phyloP scores from a whole-genome alignment of 2,329 filamentous ascomycete species.

The Nemania serpens region DNA sequence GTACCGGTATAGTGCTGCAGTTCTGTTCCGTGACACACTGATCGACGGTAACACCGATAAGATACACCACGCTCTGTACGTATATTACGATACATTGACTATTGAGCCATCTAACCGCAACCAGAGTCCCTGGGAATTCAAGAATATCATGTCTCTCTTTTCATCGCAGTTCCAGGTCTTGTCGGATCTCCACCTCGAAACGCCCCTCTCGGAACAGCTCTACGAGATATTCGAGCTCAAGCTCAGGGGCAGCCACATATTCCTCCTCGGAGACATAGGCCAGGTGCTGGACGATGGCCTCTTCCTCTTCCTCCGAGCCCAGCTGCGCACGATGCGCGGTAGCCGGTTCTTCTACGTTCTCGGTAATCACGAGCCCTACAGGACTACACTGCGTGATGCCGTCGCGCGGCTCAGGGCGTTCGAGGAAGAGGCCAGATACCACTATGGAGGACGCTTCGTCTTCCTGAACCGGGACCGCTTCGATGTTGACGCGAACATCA shows the following conservation, averaged over 20 bases:
- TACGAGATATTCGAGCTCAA: conserved; percentile 5
- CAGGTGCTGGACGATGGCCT: conserved; percentile 12
- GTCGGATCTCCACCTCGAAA: conserved; percentile 20
- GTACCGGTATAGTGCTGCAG: no score
- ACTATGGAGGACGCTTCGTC: conserved; percentile 14
- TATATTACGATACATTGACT: not conserved
- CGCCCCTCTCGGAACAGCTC: conserved; percentile 1
- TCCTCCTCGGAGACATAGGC: conserved; percentile 15
- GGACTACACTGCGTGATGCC: conserved; percentile 12
- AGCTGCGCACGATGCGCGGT: conserved; percentile 5
- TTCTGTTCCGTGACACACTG: no score
- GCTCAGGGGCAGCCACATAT: conserved; percentile 12
- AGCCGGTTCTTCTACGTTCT: conserved; percentile 20
- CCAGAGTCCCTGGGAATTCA: not conserved
- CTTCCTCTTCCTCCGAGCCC: conserved; percentile 10
- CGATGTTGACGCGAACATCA: conserved; percentile 15
- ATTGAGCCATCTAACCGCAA: not conserved
- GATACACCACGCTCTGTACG: no score
- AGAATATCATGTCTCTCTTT: conserved; percentile 15
- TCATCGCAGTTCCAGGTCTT: conserved; percentile 14
- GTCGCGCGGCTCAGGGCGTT: conserved; percentile 16
- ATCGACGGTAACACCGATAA: no score
- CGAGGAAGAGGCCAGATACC: conserved; percentile 8
- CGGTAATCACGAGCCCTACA: conserved; percentile 18
- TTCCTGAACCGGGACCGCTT: conserved; percentile 17